phyloP scores from a whole-genome alignment of 345 rosid species.

The Salix suchowensis region DNA sequence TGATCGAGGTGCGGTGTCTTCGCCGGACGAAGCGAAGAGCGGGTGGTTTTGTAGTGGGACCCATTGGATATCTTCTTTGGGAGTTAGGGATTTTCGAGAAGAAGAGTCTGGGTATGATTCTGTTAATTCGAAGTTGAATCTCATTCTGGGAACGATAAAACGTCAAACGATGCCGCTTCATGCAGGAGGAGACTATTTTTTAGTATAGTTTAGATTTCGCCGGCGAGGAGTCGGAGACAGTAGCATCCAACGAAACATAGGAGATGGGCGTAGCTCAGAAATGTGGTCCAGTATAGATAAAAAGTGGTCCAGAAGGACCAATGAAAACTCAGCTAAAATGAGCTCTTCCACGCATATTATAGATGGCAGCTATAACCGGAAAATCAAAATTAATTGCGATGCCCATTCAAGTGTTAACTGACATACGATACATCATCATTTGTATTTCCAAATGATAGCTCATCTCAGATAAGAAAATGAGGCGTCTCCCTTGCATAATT shows the following conservation, averaged over 20 bases:
- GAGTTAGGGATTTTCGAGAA: constrained; percentile 39
- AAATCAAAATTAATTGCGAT: not conserved
- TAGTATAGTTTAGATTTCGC: not conserved
- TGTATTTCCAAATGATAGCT: not conserved
- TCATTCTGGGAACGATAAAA: constrained; percentile 33
- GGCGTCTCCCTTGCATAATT: not conserved
- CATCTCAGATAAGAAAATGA: not conserved
- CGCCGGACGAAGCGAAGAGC: constrained; percentile 42
- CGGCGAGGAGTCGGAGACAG: not conserved
- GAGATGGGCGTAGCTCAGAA: not conserved
- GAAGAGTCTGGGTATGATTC: constrained; percentile 25
- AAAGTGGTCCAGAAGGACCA: not conserved
- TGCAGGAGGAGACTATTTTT: not conserved
- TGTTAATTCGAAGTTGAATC: constrained; percentile 47
- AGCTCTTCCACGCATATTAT: too few relatives aligned
- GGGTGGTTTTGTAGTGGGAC: constrained; percentile 70
- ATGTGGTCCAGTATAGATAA: not conserved
- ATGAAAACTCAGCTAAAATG: too few relatives aligned
- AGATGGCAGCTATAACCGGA: not conserved
- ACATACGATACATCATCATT: too few relatives aligned
- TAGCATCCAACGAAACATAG: not conserved
- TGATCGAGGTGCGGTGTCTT: constrained; percentile 9
- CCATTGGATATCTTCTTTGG: constrained; percentile 62
- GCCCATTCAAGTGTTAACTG: not conserved
- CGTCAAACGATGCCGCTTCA: not conserved